Percentiles rank a stretch among this genome's conserved stretches.
Conservation (phyloP, 108 stramenopile species). For the Nitzschia palea region DNA sequence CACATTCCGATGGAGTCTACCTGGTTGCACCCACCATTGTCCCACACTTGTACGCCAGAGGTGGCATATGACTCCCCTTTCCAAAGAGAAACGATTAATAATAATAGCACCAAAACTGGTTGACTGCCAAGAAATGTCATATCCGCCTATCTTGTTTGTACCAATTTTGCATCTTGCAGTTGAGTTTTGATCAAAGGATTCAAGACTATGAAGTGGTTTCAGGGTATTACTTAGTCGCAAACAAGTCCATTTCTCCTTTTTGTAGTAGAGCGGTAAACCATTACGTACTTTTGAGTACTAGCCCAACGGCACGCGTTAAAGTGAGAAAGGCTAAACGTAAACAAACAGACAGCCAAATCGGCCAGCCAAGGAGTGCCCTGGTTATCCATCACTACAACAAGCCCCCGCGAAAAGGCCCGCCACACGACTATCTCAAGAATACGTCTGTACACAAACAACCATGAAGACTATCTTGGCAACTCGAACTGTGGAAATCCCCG, state of each 20-base stretch:
- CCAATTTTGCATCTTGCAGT: too few relatives aligned
- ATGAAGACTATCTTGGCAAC: constrained; percentile 88
- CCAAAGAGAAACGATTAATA: too few relatives aligned
- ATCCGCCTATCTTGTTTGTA: too few relatives aligned
- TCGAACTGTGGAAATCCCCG: constrained; percentile 73
- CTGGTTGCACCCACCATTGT: background rate
- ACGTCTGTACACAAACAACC: constrained; percentile 26
- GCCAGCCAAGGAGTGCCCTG: background rate
- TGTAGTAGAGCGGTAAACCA: background rate
- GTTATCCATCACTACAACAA: background rate
- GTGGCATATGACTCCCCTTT: too few relatives aligned
- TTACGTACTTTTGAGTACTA: background rate
- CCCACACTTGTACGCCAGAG: constrained; percentile 2
- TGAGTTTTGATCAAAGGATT: too few relatives aligned
- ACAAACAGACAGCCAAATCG: background rate
- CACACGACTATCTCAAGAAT: constrained; percentile 11
- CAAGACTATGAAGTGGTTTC: background rate
- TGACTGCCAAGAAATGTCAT: too few relatives aligned
- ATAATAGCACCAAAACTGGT: too few relatives aligned
- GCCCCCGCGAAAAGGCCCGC: constrained; percentile 40
- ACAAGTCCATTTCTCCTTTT: background rate
- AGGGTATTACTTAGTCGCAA: background rate
- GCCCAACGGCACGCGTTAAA: too few relatives aligned
- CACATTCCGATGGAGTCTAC: too few relatives aligned
- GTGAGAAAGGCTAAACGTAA: background rate